Evolutionary conservation across 441 rosid species (phyloP), one percentile per base, ranked within the genome.

Genomic region (Adansonia gregorii): DNA sequence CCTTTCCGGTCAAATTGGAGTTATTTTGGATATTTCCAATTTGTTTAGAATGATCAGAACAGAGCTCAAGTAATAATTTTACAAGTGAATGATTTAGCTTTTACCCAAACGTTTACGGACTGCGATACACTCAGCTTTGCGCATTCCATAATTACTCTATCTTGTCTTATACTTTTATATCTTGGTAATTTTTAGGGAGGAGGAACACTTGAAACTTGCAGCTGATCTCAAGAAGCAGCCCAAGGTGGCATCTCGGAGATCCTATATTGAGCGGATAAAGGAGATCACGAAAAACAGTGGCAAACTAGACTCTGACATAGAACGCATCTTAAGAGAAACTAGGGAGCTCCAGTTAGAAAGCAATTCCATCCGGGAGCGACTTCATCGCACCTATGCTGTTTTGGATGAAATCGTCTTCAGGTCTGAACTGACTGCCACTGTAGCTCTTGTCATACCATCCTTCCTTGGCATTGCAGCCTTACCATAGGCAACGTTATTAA

Each of bases 201-300:
- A 31, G 35, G 94, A 90, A 78, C 49, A 69, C 65, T 81, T 68
- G 19, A 85, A 85, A 71, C 35, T 31, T 31, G 35, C 35, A 31
- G 35, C 35, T 31, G 35, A 31, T 31, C 35, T 31, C 35, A 31
- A 31, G 35, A 31, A 31, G 35, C 35, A 31, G 35, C 35, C 35
- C 35, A 31, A 31, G 35, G 2, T 2, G 35, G 35, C 35, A 31
- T 81, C 94, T 60, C 87, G 96, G 74, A 81, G 85, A 78, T 88
- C 98, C 20, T 82, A 91, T 78, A 84, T 92, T 39, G 89, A 93
- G 79, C 82, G 86, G 74, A 87, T 93, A 75, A 90, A 89, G 78
- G 97, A 95, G 87, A 95, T 95, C 39, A 89, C 98, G 0, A 93
- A 91, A 82, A 95, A 91, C 80, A 90, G 97, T 76, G 82, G 92